Evolutionary conservation across 768 basidiomycete genomes (phyloP), one percentile per base, ranked within the genome.

Genomic region (Vishniacozyma victoriae): DNA sequence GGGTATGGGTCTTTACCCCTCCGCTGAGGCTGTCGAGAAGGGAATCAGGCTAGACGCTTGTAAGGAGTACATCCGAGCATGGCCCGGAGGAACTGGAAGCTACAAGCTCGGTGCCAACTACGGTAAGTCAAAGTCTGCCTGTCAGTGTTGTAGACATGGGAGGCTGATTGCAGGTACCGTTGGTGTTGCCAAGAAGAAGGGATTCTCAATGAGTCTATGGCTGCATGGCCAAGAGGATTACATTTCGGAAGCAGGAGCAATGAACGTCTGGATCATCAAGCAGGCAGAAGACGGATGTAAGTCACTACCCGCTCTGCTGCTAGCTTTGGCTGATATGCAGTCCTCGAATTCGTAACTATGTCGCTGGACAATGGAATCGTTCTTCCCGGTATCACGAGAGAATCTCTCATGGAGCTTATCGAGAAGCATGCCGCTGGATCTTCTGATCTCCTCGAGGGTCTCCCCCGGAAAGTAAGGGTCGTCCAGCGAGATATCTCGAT

Each of bases 71-170:
- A 82, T 87, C 37, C 83, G 90, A 44, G 88, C 90, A 13, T 82
- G 84, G 47, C 87, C 88, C 4, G 88, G 91, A 64, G 90, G 90
- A 79, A 92, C 87, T 25, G 90, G 90, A 23, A 84, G 84, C 12
- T 91, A 75, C 76, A 93, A 93, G 73, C 73, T 87, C 7, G 83
- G 83, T 0, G 69, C 81, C 14, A 71, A 71, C 41, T 70, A 67
- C 38, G 64, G 64, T 63, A 50, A 46, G 59, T 57, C 14, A 18
- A 13, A 26, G 13, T 41, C 18, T 5, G 23, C 18, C 31, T 22
- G 13, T 18, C 14, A 38, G n/a, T n/a, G n/a, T n/a, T n/a, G n/a
- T n/a, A n/a, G n/a, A n/a, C n/a, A n/a, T n/a, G n/a, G n/a, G n/a
- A n/a, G 18, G 37, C 55, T 53, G 46, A 56, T 19, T 13, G 2